phyloP scores from a whole-genome alignment of 371 early-diverging fungal species.

The Mucor circinelloides region DNA sequence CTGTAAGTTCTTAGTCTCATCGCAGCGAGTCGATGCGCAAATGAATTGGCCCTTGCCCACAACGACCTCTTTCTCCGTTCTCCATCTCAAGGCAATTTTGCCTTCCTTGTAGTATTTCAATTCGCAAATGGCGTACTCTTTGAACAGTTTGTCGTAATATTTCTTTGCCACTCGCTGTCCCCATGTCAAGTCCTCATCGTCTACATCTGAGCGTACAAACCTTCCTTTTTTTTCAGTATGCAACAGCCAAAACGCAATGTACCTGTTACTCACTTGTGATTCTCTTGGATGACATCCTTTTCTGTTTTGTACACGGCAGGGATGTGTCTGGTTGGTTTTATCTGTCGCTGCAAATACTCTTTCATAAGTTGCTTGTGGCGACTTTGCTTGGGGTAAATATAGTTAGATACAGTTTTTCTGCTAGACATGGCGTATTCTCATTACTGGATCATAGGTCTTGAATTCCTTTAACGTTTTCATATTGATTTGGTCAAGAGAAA shows the following conservation, averaged over 20 bases:
- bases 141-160: conserved; percentile 84
- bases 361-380: conserved; percentile 3
- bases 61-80: conserved; percentile 78
- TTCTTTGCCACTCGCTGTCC: conserved; percentile 82
- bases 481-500: neutral
- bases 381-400: neutral
- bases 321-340: neutral
- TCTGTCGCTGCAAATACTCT: neutral
- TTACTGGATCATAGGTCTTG: neutral
- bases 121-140: conserved; percentile 85
- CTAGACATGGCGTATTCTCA: neutral
- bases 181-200: conserved; percentile 62
- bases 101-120: conserved; percentile 76
- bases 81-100: conserved; percentile 83
- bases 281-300: conserved; percentile 56
- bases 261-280: conserved; percentile 24
- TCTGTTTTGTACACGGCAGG: conserved; percentile 56
- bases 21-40: conserved; percentile 69
- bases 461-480: neutral
- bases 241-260: neutral
- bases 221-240: neutral
- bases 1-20: conserved; percentile 43
- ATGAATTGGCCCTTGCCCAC: conserved; percentile 78
- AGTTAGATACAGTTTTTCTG: neutral
- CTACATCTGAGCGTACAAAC: conserved; percentile 36